Evolutionary conservation across 1,139 yeast species (phyloP).

Genomic region (Yarrowia galli): DNA sequence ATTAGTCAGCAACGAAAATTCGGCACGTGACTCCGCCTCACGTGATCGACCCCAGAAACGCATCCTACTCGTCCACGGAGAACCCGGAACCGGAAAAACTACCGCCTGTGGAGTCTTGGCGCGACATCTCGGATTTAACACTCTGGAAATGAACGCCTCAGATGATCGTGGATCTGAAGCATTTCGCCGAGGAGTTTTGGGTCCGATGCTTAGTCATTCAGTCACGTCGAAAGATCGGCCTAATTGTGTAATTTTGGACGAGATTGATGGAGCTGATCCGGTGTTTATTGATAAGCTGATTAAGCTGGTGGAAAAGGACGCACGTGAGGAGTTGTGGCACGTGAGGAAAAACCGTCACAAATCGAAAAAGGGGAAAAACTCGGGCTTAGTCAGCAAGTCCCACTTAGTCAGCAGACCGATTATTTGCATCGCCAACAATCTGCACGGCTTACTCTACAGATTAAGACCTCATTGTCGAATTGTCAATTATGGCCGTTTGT

Average conservation of each 20-base stretch:
- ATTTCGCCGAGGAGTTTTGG: constrained; percentile 68
- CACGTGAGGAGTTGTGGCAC: constrained; percentile 46
- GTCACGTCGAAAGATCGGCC: constrained; percentile 64
- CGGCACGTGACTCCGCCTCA: not conserved
- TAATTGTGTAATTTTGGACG: constrained; percentile 84
- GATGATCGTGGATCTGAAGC: constrained; percentile 72
- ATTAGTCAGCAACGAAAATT: too few species aligned
- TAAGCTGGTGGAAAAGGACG: constrained; percentile 68
- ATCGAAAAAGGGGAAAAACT: constrained; percentile 46
- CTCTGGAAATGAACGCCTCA: constrained; percentile 88
- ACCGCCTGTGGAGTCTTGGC: constrained; percentile 87
- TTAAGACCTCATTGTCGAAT: constrained; percentile 46
- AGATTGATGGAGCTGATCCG: constrained; percentile 84
- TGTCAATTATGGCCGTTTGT: constrained; percentile 50
- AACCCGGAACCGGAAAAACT: constrained; percentile 97
- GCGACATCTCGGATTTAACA: constrained; percentile 78
- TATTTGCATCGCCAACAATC: constrained; percentile 71
- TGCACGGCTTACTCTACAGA: constrained; percentile 7
- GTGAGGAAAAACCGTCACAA: constrained; percentile 42
- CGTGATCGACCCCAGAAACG: constrained; percentile 67
- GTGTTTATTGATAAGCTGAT: constrained; percentile 77
- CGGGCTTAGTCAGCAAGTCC: constrained; percentile 60
- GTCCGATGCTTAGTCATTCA: constrained; percentile 72
- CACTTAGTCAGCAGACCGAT: constrained; percentile 79
- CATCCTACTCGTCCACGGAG: constrained; percentile 81